These are phyloP conservation scores for Annulohypoxylon bovei DNA, from an alignment of 495 filamentous ascomycete species.

Conservation along the genomic window DNA sequence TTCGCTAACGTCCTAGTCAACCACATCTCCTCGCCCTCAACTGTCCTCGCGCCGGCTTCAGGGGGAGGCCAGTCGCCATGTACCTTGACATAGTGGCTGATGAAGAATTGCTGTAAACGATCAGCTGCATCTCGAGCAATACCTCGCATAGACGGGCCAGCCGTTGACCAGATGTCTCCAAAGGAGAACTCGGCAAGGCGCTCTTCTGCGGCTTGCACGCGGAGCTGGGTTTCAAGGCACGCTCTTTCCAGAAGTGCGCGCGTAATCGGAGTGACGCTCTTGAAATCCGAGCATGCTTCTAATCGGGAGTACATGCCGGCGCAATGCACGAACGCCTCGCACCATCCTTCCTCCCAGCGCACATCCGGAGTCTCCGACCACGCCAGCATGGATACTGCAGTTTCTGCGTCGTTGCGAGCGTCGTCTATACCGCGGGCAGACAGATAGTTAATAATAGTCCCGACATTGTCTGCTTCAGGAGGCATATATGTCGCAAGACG, in stretches of 20 bases:
- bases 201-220: constrained; percentile 68
- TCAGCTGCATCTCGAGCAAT: constrained; percentile 62
- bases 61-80: constrained; percentile 69
- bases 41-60: constrained; percentile 45
- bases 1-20: constrained; percentile 67
- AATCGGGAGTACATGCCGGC: constrained; percentile 70
- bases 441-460: constrained; percentile 67
- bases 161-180: constrained; percentile 67
- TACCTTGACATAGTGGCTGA: constrained; percentile 61
- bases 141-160: constrained; percentile 40
- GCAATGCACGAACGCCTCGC: constrained; percentile 73
- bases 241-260: constrained; percentile 70
- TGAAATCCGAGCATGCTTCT: constrained; percentile 66
- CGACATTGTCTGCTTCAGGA: constrained; percentile 55
- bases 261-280: constrained; percentile 67
- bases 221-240: constrained; percentile 69
- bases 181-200: constrained; percentile 69
- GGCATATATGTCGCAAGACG: constrained; percentile 65
- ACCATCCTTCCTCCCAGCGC: constrained; percentile 72
- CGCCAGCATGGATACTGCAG: constrained; percentile 69
- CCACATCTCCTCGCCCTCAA: constrained; percentile 64
- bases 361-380: constrained; percentile 71
- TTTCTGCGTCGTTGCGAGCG: constrained; percentile 68
- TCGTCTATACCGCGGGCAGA: constrained; percentile 70
- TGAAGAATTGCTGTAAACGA: constrained; percentile 65